Percentiles rank a stretch among this genome's conserved stretches.
Conservation (phyloP, 2,329 filamentous ascomycete species). For the Cladophialophora psammophila region DNA sequence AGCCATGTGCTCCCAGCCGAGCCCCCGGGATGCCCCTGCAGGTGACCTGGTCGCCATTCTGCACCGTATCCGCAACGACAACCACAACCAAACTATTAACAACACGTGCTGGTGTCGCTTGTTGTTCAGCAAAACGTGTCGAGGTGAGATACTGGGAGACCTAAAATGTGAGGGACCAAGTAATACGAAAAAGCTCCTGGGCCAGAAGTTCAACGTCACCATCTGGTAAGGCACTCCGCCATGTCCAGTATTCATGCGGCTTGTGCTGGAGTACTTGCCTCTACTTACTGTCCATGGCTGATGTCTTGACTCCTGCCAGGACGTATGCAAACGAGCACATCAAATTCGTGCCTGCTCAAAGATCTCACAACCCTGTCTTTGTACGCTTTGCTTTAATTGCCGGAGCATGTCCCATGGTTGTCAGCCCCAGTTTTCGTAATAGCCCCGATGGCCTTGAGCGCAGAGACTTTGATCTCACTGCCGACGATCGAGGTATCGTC, state of each 20-base stretch:
- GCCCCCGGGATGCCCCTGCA: background rate
- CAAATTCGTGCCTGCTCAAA: background rate
- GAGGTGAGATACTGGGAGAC: background rate
- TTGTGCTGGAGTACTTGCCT: no score
- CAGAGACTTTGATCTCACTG: background rate
- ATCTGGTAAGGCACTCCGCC: background rate
- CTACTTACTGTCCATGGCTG: no score
- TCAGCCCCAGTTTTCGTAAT: background rate
- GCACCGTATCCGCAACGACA: background rate
- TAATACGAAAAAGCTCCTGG: background rate
- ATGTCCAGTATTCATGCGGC: background rate
- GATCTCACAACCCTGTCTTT: background rate
- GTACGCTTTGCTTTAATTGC: background rate
- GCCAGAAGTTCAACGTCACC: background rate
- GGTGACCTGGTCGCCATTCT: background rate
- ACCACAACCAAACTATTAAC: background rate
- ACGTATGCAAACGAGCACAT: background rate
- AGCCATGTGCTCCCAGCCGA: background rate
- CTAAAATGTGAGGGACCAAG: background rate
- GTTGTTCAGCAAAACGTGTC: background rate
- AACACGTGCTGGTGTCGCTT: background rate
- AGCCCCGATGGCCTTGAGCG: background rate
- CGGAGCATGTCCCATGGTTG: background rate
- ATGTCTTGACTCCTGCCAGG: background rate
- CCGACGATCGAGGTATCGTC: background rate